Base-by-base conservation (phyloP, 2,329 filamentous ascomycete species). In the Apiospora pterosperma region DNA sequence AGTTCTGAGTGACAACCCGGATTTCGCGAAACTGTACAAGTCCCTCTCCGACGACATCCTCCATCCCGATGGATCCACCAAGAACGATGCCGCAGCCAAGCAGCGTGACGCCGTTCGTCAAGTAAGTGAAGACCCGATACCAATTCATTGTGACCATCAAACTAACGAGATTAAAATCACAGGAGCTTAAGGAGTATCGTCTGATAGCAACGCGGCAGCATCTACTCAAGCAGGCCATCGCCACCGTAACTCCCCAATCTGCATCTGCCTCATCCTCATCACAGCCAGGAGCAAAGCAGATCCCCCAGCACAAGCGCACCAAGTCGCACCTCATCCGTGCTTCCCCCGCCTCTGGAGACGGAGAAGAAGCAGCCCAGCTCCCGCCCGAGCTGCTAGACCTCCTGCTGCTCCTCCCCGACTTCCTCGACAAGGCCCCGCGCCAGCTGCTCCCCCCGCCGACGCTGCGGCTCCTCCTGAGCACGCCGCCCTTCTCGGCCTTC, bases 11-110 rank as follows among this genome's bases (percentile, higher is more conserved):
- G 80, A 78, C 65, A 89, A 90, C 67, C 87, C 87, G 0, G 81
- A 85, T 25, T 90, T 90, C 69, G 83, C 84, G n/a, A 78, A 79
- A 38, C 79, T 90, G 5, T 86, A 89, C 74, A 79, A 76, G 19
- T 84, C 80, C 14, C 77, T 90, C 58, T 85, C 83, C 7, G 82
- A 79, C 1, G 78, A 78, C 2, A 73, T 88, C 31, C 79, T 90
- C 5, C 86, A 87, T 67, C 75, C 82, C 0, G 84, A 89, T 74
- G 86, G 84, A 2, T 86, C 87, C 10, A 86, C 85, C 2, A 85
- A 81, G 70, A 76, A 80, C n/a, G 79, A 83, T 68, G 76, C 79
- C n/a, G 76, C 78, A 2, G 79, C 80, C 19, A 82, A 83, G 67
- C 81, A 86, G 71, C 80, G 84, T 25, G 79, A 82, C 64, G 77